phyloP scores from a whole-genome alignment of 202 grass and related monocot species.

The Miscanthus sacchariflorus region DNA sequence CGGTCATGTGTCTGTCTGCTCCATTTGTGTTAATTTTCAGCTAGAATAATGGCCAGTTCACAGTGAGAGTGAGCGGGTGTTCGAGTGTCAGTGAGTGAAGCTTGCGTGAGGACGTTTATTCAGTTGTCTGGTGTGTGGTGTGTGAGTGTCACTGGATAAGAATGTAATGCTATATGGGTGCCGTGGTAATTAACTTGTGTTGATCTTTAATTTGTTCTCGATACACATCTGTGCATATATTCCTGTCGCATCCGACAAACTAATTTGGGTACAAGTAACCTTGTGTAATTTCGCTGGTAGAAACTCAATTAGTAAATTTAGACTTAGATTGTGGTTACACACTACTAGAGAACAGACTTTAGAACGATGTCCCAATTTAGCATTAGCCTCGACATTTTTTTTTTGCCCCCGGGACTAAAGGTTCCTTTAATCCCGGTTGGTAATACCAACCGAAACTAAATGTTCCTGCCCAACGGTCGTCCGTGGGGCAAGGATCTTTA shows the following conservation, averaged over 20 bases:
- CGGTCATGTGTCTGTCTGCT: neutral
- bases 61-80: neutral
- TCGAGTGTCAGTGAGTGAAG: neutral
- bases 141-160: constrained; percentile 16
- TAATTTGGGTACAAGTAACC: neutral
- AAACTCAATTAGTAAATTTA: too few relatives aligned
- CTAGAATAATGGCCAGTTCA: constrained; percentile 32
- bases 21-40: constrained; percentile 9
- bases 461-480: too few relatives aligned
- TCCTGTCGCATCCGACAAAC: neutral
- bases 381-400: too few relatives aligned
- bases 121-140: neutral
- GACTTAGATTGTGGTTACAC: too few relatives aligned
- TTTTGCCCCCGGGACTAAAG: too few relatives aligned
- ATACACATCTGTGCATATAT: neutral
- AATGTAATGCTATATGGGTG: constrained; percentile 37
- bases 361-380: too few relatives aligned
- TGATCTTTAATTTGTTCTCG: neutral
- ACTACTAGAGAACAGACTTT: too few relatives aligned
- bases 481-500: too few relatives aligned
- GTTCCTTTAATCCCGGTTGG: too few relatives aligned
- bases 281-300: too few relatives aligned
- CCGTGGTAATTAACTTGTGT: neutral
- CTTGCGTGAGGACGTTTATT: neutral
- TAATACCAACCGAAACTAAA: too few relatives aligned